Evolutionary conservation across 345 rosid species (phyloP).

Genomic region (Sonneratia caseolaris): DNA sequence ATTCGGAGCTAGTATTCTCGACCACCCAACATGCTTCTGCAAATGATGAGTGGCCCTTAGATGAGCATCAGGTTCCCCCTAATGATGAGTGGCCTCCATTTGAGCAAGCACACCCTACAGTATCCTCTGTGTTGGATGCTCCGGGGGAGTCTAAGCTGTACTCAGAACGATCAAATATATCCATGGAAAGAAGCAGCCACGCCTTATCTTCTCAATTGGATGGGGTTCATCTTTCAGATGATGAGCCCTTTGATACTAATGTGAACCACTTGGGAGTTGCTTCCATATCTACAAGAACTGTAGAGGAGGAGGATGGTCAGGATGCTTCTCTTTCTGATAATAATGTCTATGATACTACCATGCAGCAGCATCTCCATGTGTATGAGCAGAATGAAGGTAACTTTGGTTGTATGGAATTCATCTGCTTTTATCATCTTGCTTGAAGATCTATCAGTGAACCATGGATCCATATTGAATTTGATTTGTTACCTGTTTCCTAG

Average conservation of each 20-base stretch:
- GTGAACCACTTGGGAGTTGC: slow-evolving; percentile 35
- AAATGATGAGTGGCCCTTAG: slow-evolving; percentile 44
- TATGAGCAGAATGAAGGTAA: slow-evolving; percentile 60
- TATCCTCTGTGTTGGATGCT: slow-evolving; percentile 38
- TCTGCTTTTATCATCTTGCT: slow-evolving; percentile 4
- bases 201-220: slow-evolving; percentile 41
- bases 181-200: slow-evolving; percentile 40
- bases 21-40: slow-evolving; percentile 36
- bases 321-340: slow-evolving; percentile 53
- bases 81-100: slow-evolving; percentile 46
- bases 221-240: slow-evolving; percentile 44
- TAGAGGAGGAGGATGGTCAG: slow-evolving; percentile 38
- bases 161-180: slow-evolving; percentile 40
- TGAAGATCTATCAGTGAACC: neutral
- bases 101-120: slow-evolving; percentile 23
- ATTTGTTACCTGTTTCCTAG: neutral
- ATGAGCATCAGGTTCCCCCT: slow-evolving; percentile 24
- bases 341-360: slow-evolving; percentile 32
- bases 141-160: slow-evolving; percentile 40
- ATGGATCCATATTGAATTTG: neutral
- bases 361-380: slow-evolving; percentile 46
- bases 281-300: slow-evolving; percentile 44
- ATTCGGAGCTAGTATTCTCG: slow-evolving; percentile 15
- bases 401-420: slow-evolving; percentile 9
- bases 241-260: slow-evolving; percentile 32